Evolutionary conservation across 176 grass and related monocot genomes (phyloP).

Genomic region (Musa acuminata): DNA sequence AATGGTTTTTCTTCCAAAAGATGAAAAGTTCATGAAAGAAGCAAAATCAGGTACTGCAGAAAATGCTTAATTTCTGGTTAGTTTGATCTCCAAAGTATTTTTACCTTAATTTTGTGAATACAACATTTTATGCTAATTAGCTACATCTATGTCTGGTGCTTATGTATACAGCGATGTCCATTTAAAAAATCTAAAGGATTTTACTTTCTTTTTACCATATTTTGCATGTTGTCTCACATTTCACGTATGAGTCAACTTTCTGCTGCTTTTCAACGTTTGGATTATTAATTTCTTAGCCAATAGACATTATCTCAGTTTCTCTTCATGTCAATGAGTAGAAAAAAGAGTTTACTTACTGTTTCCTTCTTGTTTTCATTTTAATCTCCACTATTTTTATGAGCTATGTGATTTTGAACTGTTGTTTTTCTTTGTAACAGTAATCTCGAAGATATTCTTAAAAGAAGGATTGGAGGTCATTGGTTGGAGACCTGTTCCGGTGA

Average conservation of each 20-base stretch:
- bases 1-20: conserved; percentile 92
- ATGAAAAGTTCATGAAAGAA: conserved; percentile 50
- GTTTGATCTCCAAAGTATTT: background rate
- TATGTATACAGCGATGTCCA: background rate
- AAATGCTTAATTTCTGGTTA: background rate
- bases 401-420: conserved; percentile 20
- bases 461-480: conserved; percentile 94
- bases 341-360: background rate
- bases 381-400: background rate
- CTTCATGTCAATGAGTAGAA: background rate
- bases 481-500: conserved; percentile 85
- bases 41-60: conserved; percentile 67
- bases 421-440: conserved; percentile 47
- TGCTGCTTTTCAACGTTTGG: background rate
- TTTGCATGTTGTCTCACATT: background rate
- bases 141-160: background rate
- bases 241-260: background rate
- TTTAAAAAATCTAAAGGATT: background rate
- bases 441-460: conserved; percentile 64
- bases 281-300: background rate
- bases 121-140: background rate
- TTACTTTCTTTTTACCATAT: background rate
- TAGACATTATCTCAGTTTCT: background rate
- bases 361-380: background rate
- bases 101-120: too few species aligned